Evolutionary conservation across 768 basidiomycete genomes (phyloP), one percentile per base, ranked within the genome.

Genomic region (Pleurotus cornucopiae): DNA sequence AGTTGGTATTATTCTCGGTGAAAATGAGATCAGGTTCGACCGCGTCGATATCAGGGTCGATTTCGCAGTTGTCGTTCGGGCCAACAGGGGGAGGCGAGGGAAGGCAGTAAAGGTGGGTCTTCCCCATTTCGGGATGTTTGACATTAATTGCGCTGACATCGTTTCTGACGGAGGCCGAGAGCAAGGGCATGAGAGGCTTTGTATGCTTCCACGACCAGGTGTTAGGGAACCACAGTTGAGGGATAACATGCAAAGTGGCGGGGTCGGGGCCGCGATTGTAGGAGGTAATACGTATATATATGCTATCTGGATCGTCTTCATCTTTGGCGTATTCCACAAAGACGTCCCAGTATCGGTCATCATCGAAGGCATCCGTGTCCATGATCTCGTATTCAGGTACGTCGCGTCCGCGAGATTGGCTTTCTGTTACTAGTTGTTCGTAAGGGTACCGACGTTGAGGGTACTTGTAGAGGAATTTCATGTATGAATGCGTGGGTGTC

Each of bases 391-490:
- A 98, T 70, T 99, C 97, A 55, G 82, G 73, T 12, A 94, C 94
- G 57, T 97, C 86, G 46, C 97, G 82, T 62, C 82, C 83, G 46
- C 97, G 80, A 62, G 87, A 82, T 64, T 83, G 75, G 66, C 88
- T 95, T 74, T 99, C 94, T 46, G 77, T 72, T 11, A 97, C 89
- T 54, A 99, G 84, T 58, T 96, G 84, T 65, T 98, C 95, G 71
- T 99, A 99, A 1, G 97, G 97, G 71, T 82, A 99, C 34, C 80
- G 76, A 63, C 85, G 78, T 69, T 99, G 97, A 11, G 97, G 95
- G 63, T 99, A 99, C 70, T 99, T 99, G 83, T 99, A 99, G 56
- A 98, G 75, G 72, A 92, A 98, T 71, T 99, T 99, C 97, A 99
- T 98, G 80, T 98, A 99, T 5, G 95, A 97, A 66, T 99, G 97